Evolutionary conservation across 345 rosid genomes (phyloP), one percentile per base, ranked within the genome.

Genomic region (Syzygium aqueum): DNA sequence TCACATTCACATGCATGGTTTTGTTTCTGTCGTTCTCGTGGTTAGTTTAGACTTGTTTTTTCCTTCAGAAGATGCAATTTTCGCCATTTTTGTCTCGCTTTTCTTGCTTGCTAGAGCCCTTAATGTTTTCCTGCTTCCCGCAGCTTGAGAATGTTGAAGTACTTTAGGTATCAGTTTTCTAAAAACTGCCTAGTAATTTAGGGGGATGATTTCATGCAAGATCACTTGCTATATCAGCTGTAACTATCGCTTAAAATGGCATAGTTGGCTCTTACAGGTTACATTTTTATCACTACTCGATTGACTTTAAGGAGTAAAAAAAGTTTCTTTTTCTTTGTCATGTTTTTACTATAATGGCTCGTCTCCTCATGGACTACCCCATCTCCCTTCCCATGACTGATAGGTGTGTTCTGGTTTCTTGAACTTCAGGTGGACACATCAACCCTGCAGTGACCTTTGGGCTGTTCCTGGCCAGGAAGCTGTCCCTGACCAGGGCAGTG

Each of bases 361-460:
- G 17, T 67, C 3, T 67, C 78, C 46, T 67, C 46, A 17, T 33
- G 78, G 80, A 33, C 49, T 33, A 37, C 80, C 80, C 23, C 40
- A 65, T 86, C 84, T 86, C 46, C 37, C 51, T 15, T n/a, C 54
- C 51, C 37, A 46, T 46, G 77, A 46, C 33, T 37, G 57, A 52
- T 6, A 6, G 49, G 27, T 12, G n/a, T 77, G 27, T 77, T 80
- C 57, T 85, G 87, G 85, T 67, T 88, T 54, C 33, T 37, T 13
- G 78, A 51, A 82, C 52, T 63, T 85, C 91, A 94, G 97, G 95
- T 52, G 97, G 97, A 61, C 96, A 95, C 73, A 95, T 95, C 85
- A 94, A 94, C 89, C 96, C 96, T 40, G 95, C 96, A 3, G 96
- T 94, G 89, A 90, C 95, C 27, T 94, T 95, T 54, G 97, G 97